Percentiles rank a stretch among this genome's conserved stretches.
These are phyloP conservation scores for Thraustochytrium sp. DNA, from an alignment of 352 stramenopile species.

Conservation along the genomic window DNA sequence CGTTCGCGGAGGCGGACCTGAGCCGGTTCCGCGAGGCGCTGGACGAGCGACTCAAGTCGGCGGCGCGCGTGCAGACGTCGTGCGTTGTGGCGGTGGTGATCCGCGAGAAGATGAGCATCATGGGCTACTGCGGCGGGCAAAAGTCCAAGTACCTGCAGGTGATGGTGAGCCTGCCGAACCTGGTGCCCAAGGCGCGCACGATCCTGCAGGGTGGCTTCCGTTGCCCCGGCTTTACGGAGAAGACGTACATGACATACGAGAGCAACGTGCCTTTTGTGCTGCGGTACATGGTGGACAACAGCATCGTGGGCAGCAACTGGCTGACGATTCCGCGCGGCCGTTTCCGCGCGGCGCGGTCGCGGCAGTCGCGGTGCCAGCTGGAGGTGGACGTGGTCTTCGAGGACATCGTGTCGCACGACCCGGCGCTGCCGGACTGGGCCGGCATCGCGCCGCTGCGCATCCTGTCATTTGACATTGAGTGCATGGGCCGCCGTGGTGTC, in stretches of 20 bases:
- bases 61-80: background rate
- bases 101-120: constrained; percentile 58
- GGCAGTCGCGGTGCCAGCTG: constrained; percentile 67
- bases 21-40: constrained; percentile 65
- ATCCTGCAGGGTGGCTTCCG: constrained; percentile 66
- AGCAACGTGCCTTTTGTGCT: constrained; percentile 98
- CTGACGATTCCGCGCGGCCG: constrained; percentile 81
- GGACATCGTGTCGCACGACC: constrained; percentile 85
- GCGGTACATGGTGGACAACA: constrained; percentile 98
- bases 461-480: constrained; percentile 99
- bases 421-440: constrained; percentile 79
- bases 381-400: constrained; percentile 98
- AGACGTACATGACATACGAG: constrained; percentile 93
- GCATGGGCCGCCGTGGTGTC: constrained; percentile 92
- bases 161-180: constrained; percentile 84
- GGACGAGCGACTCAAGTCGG: constrained; percentile 48
- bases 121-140: constrained; percentile 61
- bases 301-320: constrained; percentile 95
- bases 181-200: constrained; percentile 83
- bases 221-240: constrained; percentile 22
- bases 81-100: constrained; percentile 56
- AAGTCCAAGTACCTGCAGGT: constrained; percentile 60
- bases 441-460: constrained; percentile 94
- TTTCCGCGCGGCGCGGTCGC: constrained; percentile 62
- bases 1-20: constrained; percentile 51